Percentiles rank a stretch among this genome's conserved stretches.
phyloP scores from a whole-genome alignment of 2,329 filamentous ascomycete genomes.

The Berkeleyomyces rouxiae region DNA sequence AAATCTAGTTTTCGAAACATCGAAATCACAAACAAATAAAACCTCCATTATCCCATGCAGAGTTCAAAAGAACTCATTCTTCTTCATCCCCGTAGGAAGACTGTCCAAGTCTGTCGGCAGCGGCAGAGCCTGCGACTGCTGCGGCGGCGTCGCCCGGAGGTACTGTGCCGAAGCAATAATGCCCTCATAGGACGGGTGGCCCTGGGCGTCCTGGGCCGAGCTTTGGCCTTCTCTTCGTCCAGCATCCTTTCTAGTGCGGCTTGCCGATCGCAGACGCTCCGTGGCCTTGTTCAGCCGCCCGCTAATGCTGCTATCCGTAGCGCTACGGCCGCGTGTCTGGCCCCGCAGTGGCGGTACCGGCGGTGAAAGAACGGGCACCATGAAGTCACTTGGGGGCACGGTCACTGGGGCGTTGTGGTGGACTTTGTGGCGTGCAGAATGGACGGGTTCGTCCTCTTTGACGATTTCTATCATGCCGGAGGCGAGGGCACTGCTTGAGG shows the following conservation, averaged over 20 bases:
- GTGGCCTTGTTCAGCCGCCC: conserved; percentile 40
- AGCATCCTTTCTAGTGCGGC: conserved; percentile 34
- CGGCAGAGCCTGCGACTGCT: neutral
- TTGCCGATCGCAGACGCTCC: conserved; percentile 43
- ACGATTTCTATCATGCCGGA: conserved; percentile 49
- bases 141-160: neutral
- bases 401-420: conserved; percentile 16
- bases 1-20: neutral
- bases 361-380: conserved; percentile 29
- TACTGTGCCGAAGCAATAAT: conserved; percentile 18
- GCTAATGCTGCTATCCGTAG: conserved; percentile 31
- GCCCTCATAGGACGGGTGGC: conserved; percentile 26
- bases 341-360: conserved; percentile 28
- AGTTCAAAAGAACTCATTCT: conserved; percentile 38
- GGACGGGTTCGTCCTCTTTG: conserved; percentile 38
- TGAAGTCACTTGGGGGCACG: conserved; percentile 26
- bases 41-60: conserved; percentile 1
- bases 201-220: conserved; percentile 24
- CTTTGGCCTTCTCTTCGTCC: conserved; percentile 18
- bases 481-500: conserved; percentile 28
- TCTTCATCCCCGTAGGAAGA: conserved; percentile 34
- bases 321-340: conserved; percentile 42
- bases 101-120: conserved; percentile 19
- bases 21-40: neutral
- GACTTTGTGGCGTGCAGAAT: neutral